These are phyloP conservation scores for Pachyrhizus erosus DNA, from an alignment of 306 rosid genomes.

Conservation along the genomic window DNA sequence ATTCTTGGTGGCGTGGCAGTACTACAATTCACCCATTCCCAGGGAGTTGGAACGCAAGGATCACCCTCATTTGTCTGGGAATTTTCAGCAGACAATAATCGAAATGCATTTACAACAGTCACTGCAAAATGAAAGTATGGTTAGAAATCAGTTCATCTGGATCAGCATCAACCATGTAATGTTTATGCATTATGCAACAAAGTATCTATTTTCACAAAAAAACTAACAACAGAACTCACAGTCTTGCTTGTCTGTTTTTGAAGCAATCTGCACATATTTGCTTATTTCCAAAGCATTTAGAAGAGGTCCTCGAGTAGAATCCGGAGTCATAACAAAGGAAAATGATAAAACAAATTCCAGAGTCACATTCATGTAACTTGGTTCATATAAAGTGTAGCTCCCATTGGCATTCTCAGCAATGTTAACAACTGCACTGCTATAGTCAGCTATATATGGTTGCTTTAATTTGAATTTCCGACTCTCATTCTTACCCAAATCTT, in stretches of 20 bases:
- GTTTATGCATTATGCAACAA: neutral
- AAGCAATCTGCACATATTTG: constrained; percentile 59
- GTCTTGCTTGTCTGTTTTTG: constrained; percentile 68
- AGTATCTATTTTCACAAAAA: neutral
- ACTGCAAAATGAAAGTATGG: constrained; percentile 53
- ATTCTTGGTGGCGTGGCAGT: constrained; percentile 59
- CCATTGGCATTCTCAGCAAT: constrained; percentile 89
- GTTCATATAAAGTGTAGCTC: constrained; percentile 81
- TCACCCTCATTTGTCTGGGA: constrained; percentile 17
- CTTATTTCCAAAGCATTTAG: constrained; percentile 84
- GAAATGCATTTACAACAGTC: constrained; percentile 48
- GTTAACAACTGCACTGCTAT: constrained; percentile 76
- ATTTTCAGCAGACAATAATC: neutral
- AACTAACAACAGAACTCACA: constrained; percentile 53
- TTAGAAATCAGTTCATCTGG: constrained; percentile 39
- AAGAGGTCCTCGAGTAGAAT: constrained; percentile 82
- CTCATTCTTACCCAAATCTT: constrained; percentile 62
- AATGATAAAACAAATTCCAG: constrained; percentile 81
- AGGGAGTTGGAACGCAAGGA: constrained; percentile 24
- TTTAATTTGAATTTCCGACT: constrained; percentile 67
- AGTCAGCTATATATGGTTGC: constrained; percentile 64
- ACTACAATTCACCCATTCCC: constrained; percentile 50
- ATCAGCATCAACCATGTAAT: neutral
- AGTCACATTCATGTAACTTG: constrained; percentile 87
- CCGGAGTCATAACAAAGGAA: constrained; percentile 67